Evolutionary conservation across 306 rosid species (phyloP).

Genomic region (Dryas octopetala): DNA sequence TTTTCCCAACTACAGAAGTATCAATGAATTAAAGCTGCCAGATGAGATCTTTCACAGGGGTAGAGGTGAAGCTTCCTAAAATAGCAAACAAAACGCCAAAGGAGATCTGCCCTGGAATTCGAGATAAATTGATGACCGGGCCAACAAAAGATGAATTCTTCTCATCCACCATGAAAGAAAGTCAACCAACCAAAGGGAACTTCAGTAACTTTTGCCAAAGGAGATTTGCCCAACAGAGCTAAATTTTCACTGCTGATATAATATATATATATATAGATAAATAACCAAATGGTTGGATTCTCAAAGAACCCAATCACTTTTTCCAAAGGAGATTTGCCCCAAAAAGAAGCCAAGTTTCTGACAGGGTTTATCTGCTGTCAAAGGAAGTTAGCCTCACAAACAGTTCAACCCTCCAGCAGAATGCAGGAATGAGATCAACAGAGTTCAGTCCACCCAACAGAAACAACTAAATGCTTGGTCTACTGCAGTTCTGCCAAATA

Average conservation of each 20-base stretch:
- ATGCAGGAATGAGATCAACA: conserved; percentile 23
- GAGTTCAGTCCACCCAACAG: conserved; percentile 31
- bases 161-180: conserved; percentile 24
- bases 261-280: background rate
- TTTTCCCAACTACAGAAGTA: conserved; percentile 43
- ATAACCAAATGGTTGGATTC: conserved; percentile 16
- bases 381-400: conserved; percentile 23
- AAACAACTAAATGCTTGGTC: conserved; percentile 38
- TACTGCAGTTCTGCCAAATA: conserved; percentile 30
- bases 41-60: conserved; percentile 25
- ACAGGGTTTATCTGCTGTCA: conserved; percentile 28
- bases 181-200: conserved; percentile 44
- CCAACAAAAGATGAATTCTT: conserved; percentile 23
- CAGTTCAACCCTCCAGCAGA: conserved; percentile 33
- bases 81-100: conserved; percentile 36
- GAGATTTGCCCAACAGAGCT: conserved; percentile 72
- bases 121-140: conserved; percentile 27
- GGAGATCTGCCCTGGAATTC: conserved; percentile 49
- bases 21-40: conserved; percentile 28
- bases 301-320: conserved; percentile 35
- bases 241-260: conserved; percentile 33
- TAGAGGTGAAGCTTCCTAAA: conserved; percentile 25
- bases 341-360: conserved; percentile 28
- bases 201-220: conserved; percentile 66
- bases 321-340: conserved; percentile 97